Evolutionary conservation across 345 rosid genomes (phyloP).

Genomic region (Salix brachista): DNA sequence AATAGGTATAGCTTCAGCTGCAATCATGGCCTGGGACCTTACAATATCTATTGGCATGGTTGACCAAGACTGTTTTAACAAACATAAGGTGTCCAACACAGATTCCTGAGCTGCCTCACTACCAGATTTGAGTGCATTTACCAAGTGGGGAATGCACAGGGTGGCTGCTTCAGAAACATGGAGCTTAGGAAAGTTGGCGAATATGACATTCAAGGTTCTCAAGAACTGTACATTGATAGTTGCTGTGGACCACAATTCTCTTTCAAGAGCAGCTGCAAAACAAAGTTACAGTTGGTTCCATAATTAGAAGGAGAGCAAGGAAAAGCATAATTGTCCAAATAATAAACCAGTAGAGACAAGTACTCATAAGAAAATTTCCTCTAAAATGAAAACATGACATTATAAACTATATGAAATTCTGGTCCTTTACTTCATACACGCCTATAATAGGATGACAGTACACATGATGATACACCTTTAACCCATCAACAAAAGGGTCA

Average conservation of each 20-base stretch:
- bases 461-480: background rate
- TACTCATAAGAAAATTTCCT: background rate
- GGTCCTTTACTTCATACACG: background rate
- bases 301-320: background rate
- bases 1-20: conserved; percentile 80
- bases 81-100: conserved; percentile 69
- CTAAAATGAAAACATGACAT: background rate
- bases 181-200: conserved; percentile 78
- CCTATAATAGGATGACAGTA: background rate
- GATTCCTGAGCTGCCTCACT: conserved; percentile 70
- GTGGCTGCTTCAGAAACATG: conserved; percentile 89
- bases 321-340: background rate
- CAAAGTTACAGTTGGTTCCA: conserved; percentile 4
- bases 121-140: conserved; percentile 72
- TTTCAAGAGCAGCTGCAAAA: conserved; percentile 85
- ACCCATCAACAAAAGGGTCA: background rate
- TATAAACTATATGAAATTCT: background rate
- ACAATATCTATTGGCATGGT: conserved; percentile 70
- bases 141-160: conserved; percentile 74
- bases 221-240: conserved; percentile 73
- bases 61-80: conserved; percentile 78
- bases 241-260: conserved; percentile 72
- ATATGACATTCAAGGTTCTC: conserved; percentile 70
- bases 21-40: conserved; percentile 76
- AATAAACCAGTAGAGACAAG: background rate